Base-by-base conservation (phyloP, 176 grass and related monocot species). In the Cocos nucifera region DNA sequence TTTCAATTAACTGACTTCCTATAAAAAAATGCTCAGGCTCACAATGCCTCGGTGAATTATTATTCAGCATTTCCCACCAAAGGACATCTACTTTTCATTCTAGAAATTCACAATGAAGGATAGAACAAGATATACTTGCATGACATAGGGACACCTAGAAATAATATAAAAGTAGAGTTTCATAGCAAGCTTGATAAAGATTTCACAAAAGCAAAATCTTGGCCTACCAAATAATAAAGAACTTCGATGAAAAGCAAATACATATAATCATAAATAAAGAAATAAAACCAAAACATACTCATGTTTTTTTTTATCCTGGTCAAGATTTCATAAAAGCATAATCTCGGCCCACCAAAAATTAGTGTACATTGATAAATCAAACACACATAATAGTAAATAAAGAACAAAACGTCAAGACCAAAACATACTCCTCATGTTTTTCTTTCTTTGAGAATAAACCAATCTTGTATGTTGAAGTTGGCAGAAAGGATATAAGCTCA, bases 401-500 rank as follows among this genome's bases (percentile, higher is more conserved):
- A 49, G 3, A 25, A 22, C 24, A 12, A 65, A 62, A 51, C n/a
- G n/a, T n/a, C n/a, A n/a, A n/a, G n/a, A n/a, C 14, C 53, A 22
- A 19, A 69, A 83, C 84, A 2, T 88, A 92, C 87, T 92, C 81
- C 6, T 88, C 87, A 7, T 22, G 18, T 52, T 73, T 64, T 55
- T 68, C 65, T 51, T 80, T 80, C 74, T 69, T 70, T 14, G 69
- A 85, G 81, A 91, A 97, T 15, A 92, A 81, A 55, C 75, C 62
- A 19, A 66, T 70, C 50, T 65, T 73, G 53, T 88, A 65, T 74
- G 66, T 80, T 52, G 78, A 82, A 49, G 57, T 70, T 17, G 60
- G 75, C 68, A 98, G 67, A 59, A 78, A 88, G 71, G 70, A 58
- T 65, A 98, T 92, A 54, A 92, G 63, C 24, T 92, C 87, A 66